Base-by-base conservation (phyloP, 2,329 filamentous ascomycete species). In the Metarhizium rileyi region DNA sequence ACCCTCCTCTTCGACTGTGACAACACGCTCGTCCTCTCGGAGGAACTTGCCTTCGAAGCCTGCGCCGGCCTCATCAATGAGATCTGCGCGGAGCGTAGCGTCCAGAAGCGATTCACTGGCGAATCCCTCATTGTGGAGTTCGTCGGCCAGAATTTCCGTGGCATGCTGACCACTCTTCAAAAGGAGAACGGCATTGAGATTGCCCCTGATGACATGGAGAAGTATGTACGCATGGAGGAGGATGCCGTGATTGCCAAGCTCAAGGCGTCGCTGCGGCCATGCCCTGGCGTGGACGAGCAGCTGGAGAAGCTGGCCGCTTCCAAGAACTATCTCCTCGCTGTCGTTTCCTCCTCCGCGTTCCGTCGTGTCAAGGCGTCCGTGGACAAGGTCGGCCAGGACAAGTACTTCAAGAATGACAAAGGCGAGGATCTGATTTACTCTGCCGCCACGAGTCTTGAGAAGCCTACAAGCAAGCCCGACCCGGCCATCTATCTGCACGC, bases 11-110 rank as follows among this genome's bases (percentile, higher is more conserved):
- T 89, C 67, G 85, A 89, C 68, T 83, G 79, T 70, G 80, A 95
- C 80, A 95, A 95, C 78, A 95, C 90, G 56, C 87, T 95, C 66
- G 89, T 93, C 66, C 81, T 93, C 61, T 94, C 88, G 49, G 90
- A 95, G 74, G 83, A 87, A 62, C 78, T 95, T 59, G 90, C 90
- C 65, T 95, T 95, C 67, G 87, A 91, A 71, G 90, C 87, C 58
- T 95, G 88, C 69, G 87, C 90, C 61, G 86, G 87, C 53, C 82
- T 95, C 56, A 85, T 89, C 75, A 95, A 95, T 72, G 76, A 89
- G 68, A 87, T 95, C 66, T 81, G 91, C 65, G 75, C 77, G 59
- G 77, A 78, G 62, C 77, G 84, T 62, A 71, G 75, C 59, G 74
- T 88, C 52, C 57, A 66, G 27, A 75, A 80, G 59, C 80, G 78